Evolutionary conservation across 257 asterid genomes (phyloP).

Genomic region (Jasminum sambac): DNA sequence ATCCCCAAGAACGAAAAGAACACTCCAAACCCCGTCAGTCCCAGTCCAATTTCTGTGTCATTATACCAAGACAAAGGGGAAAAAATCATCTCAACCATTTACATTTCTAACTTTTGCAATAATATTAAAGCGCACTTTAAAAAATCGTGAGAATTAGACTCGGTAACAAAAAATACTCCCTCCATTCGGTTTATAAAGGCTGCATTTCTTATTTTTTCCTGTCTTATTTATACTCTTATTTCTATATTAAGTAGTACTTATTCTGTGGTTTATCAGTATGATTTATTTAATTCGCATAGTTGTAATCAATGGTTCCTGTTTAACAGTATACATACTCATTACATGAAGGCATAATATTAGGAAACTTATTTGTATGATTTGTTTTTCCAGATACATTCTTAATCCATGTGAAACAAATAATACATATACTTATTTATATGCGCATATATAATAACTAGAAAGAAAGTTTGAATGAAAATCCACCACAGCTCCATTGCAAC

Average conservation of each 20-base stretch:
- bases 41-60: slow-evolving; percentile 89
- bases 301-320: too few relatives aligned
- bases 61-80: slow-evolving; percentile 22
- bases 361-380: too few relatives aligned
- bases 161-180: neutral
- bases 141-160: neutral
- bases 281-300: too few relatives aligned
- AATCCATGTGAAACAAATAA: neutral
- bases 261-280: too few relatives aligned
- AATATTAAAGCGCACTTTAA: neutral
- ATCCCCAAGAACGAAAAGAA: slow-evolving; percentile 86
- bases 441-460: slow-evolving; percentile 1
- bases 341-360: too few relatives aligned
- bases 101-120: neutral
- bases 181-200: too few relatives aligned
- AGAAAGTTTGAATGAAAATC: neutral
- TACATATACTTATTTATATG: neutral
- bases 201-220: too few relatives aligned
- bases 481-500: neutral
- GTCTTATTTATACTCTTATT: too few relatives aligned
- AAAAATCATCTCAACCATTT: slow-evolving; percentile 15
- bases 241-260: too few relatives aligned
- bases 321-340: too few relatives aligned
- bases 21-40: slow-evolving; percentile 92
- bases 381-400: too few relatives aligned